Base-by-base conservation (phyloP, 2,329 filamentous ascomycete species). In the Alternaria sp. region DNA sequence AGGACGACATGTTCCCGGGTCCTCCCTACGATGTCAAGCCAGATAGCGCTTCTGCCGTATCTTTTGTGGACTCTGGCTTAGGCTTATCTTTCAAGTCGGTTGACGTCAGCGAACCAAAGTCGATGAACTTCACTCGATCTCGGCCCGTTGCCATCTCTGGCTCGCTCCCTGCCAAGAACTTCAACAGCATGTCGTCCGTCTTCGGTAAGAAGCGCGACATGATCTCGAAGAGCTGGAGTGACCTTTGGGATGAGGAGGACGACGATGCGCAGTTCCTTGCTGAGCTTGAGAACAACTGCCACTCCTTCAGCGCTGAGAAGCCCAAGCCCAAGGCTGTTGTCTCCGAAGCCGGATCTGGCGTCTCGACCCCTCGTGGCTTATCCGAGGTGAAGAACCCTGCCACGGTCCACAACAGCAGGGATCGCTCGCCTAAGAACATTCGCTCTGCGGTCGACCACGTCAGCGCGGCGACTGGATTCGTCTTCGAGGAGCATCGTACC, bases 151-250 rank as follows among this genome's bases (percentile, higher is more conserved):
- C 92, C 6, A 95, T 96, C 77, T 89, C 87, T 66, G 92, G 94
- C 81, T 91, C 91, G 13, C 89, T 96, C 76, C 91, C 93, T 1
- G 83, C 79, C 62, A 88, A 88, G 77, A 86, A 87, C 44, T 84
- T 90, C 70, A 85, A 88, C 57, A 90, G 92, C 65, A 90, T 95
- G 86, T 89, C 92, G 5, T 88, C 91, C 76, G 88, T 95, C 54
- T 95, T 97, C 77, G 92, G 92, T 55, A 89, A 89, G 75, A 89
- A 91, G 77, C 87, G 89, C 66, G 91, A 95, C 49, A 84, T 87
- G 51, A 92, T 96, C 51, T 97, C 96, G 60, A 98, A 98, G 90
- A 98, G 96, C 85, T 99, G 96, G 96, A 97, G 94, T 75, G 96
- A 99, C 79, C 89, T 98, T 80, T 97, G 93, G 91, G 95, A 98